Conservation (phyloP, 2,329 filamentous ascomycete species). For the Fusarium stilboides region DNA sequence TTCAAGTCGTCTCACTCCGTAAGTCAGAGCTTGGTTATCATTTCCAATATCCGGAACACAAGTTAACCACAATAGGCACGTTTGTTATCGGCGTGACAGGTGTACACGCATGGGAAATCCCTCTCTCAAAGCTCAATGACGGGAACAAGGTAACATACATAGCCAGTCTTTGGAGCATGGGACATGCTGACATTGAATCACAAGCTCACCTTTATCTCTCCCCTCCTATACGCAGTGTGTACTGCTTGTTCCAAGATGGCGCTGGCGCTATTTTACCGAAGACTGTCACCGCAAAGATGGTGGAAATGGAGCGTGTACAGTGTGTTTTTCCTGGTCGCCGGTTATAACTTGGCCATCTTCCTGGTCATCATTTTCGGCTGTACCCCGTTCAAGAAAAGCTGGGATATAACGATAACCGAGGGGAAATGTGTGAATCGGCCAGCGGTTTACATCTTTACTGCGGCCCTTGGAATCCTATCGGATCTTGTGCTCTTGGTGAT, state of each 20-base stretch:
- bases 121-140: conserved; percentile 36
- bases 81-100: conserved; percentile 43
- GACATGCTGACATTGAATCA: conserved; percentile 1
- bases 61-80: conserved; percentile 18
- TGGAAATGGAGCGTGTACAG: conserved; percentile 53
- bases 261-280: conserved; percentile 57
- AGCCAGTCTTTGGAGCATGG: accelerated
- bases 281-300: conserved; percentile 54
- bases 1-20: conserved; percentile 40
- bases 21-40: not conserved
- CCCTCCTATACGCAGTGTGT: conserved; percentile 45
- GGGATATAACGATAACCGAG: conserved; percentile 49
- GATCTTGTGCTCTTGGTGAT: conserved; percentile 63
- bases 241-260: conserved; percentile 56
- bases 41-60: no score
- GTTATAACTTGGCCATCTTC: conserved; percentile 54
- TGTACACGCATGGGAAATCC: conserved; percentile 53
- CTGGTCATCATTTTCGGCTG: conserved; percentile 58
- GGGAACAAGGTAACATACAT: conserved; percentile 22
- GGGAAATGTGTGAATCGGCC: conserved; percentile 60
- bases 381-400: conserved; percentile 52
- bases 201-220: conserved; percentile 44
- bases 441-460: conserved; percentile 51
- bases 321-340: conserved; percentile 51
- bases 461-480: conserved; percentile 63